Percentiles rank a stretch among this genome's conserved stretches.
Conservation (phyloP, 2,329 filamentous ascomycete genomes). For the Fusarium penzigii region DNA sequence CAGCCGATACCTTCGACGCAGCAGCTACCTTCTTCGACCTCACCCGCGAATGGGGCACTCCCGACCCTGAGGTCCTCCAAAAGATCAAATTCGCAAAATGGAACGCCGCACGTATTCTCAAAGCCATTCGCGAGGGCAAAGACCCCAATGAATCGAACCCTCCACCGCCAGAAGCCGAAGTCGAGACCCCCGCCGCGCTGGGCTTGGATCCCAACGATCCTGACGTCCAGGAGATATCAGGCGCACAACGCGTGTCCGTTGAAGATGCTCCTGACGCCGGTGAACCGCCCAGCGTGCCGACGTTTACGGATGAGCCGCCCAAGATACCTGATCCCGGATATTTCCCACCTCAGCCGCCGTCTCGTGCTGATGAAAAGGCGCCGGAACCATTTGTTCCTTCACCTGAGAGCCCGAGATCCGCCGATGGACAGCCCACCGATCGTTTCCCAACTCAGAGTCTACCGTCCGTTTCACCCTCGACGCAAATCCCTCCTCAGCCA, state of each 20-base stretch:
- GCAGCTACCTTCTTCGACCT: conserved; percentile 91
- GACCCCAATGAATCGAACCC: conserved; percentile 94
- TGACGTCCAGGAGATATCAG: conserved; percentile 55
- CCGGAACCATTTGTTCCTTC: conserved; percentile 36
- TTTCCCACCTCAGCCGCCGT: conserved; percentile 31
- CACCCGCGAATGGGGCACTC: conserved; percentile 76
- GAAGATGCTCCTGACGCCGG: conserved; percentile 56
- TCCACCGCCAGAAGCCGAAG: conserved; percentile 53
- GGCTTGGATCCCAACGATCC: conserved; percentile 64
- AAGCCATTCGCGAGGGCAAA: conserved; percentile 84
- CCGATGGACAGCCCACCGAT: conserved; percentile 19
- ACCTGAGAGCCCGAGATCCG: conserved; percentile 35
- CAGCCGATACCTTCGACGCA: conserved; percentile 90
- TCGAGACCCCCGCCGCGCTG: conserved; percentile 35
- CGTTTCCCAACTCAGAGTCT: conserved; percentile 14
- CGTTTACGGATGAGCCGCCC: conserved; percentile 28
- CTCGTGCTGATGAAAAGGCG: conserved; percentile 1
- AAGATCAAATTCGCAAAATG: conserved; percentile 98
- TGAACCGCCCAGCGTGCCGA: conserved; percentile 30
- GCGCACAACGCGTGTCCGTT: conserved; percentile 45
- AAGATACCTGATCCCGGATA: conserved; percentile 32
- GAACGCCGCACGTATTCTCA: conserved; percentile 87
- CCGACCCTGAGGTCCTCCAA: conserved; percentile 73
- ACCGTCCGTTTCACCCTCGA: neutral
- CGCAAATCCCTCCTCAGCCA: conserved; percentile 30